Base-by-base conservation (phyloP, 805 yeast species). In the Yarrowia sp. region DNA sequence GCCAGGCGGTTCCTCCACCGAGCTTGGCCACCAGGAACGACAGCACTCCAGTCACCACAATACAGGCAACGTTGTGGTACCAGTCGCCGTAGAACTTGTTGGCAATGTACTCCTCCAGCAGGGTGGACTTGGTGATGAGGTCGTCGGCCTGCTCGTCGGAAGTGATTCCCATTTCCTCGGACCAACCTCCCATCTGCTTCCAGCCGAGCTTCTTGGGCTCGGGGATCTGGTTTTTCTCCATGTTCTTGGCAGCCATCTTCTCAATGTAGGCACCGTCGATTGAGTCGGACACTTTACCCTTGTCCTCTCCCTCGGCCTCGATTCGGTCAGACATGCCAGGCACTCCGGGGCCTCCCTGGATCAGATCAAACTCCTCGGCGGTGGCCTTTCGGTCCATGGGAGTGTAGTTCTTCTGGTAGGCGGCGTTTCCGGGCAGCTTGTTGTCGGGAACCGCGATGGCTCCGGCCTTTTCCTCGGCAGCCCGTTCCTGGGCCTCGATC, bases 101-200 rank as follows among this genome's bases (percentile, higher is more conserved):
- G 9, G 96, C 96, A 66, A 95, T 79, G 73, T 88, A 85, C 69
- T 85, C 83, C 74, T 92, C 97, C 69, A 93, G 80, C 42, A 90
- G 74, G 0, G 98, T 91, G 20, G 92, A 87, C 30, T 85, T 84
- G 30, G 88, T 83, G 68, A 87, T 78, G 72, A 92, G 80, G 76
- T 92, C 97, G 70, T 85, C 82, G 68, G 87, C 80, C 73, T 91
- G 96, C 43, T 88, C 90, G 13, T 77, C 77, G 9, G 85, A 77
- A 1, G 84, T 86, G 72, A 91, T 79, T 1, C 80, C 79, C 76
- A 89, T 93, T 49, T 84, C 83, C 68, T 86, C 86, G 74, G 87
- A 90, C 89, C 92, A 94, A 19, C 92, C 90, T 10, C 95, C 94
- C 65, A 91, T 92, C 77, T 93, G 97, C 76, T 89, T 91, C 98